A percentile compares a stretch with the other conserved stretches of the same genome.
phyloP scores from a whole-genome alignment of 225 moss, liverwort and hornwort genomes.

The Climacium dendroides region DNA sequence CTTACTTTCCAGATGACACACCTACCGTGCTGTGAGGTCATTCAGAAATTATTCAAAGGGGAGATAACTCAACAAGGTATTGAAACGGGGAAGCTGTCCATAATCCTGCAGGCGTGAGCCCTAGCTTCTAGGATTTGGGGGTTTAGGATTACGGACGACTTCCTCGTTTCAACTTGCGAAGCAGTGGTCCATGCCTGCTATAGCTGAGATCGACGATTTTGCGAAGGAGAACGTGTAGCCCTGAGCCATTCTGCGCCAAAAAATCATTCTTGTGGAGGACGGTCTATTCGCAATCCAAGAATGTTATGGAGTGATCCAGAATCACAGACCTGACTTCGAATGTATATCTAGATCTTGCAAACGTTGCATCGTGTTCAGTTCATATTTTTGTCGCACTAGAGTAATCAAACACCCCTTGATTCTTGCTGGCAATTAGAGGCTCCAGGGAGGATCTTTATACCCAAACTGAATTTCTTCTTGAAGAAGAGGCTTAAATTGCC shows the following conservation, averaged over 20 bases:
- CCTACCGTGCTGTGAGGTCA: not conserved
- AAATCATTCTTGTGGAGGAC: too few species aligned
- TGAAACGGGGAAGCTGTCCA: not conserved
- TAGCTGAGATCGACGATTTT: not conserved
- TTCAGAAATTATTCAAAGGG: not conserved
- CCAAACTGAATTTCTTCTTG: too few species aligned
- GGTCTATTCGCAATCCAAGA: not conserved
- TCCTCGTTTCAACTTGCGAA: too few species aligned
- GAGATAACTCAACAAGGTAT: too few species aligned
- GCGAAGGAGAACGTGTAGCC: not conserved
- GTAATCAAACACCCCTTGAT: not conserved
- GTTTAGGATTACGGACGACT: too few species aligned
- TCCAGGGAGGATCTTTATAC: not conserved
- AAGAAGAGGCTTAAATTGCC: too few species aligned
- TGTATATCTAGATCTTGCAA: too few species aligned
- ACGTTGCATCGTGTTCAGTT: too few species aligned
- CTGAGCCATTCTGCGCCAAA: not conserved
- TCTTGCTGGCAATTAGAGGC: not conserved
- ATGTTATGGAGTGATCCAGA: not conserved
- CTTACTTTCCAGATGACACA: not conserved
- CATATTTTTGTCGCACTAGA: not conserved
- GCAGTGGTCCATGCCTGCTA: not conserved
- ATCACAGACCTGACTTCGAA: not conserved
- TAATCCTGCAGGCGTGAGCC: not conserved
- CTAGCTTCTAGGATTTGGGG: too few species aligned